Percentiles rank a stretch among this genome's conserved stretches.
phyloP scores from a whole-genome alignment of 495 filamentous ascomycete genomes.

The Penicillium tannophilum region DNA sequence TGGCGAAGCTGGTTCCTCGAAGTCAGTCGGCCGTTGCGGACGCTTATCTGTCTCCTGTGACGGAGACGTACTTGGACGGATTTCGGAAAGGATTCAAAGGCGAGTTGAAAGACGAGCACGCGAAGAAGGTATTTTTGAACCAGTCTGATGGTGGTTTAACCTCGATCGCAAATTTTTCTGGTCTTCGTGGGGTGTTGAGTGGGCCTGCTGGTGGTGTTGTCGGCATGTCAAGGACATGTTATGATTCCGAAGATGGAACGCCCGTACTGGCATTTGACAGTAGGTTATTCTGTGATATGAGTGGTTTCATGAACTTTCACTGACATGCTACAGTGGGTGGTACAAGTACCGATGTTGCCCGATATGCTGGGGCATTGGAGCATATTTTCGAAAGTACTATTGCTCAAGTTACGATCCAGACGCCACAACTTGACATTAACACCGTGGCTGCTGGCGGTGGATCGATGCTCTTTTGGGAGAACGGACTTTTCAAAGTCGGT shows the following conservation, averaged over 20 bases:
- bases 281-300: conserved; percentile 48
- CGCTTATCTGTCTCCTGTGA: conserved; percentile 20
- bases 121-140: conserved; percentile 60
- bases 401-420: conserved; percentile 89
- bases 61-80: conserved; percentile 26
- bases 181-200: conserved; percentile 75
- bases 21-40: conserved; percentile 17
- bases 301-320: conserved; percentile 62
- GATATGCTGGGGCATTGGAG: conserved; percentile 84
- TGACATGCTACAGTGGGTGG: conserved; percentile 88
- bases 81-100: conserved; percentile 59
- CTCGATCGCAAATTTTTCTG: conserved; percentile 74
- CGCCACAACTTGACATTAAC: conserved; percentile 90
- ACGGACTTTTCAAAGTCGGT: conserved; percentile 86
- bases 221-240: conserved; percentile 18
- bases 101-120: neutral
- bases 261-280: conserved; percentile 48
- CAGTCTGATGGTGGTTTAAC: conserved; percentile 82
- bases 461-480: conserved; percentile 79
- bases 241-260: conserved; percentile 74
- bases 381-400: conserved; percentile 95
- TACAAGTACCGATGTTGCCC: conserved; percentile 86
- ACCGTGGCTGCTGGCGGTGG: conserved; percentile 91
- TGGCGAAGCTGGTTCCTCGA: conserved; percentile 63
- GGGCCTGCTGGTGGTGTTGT: conserved; percentile 70